Base-by-base conservation (phyloP, 2,329 filamentous ascomycete species). In the Chalaropsis thielavioides region DNA sequence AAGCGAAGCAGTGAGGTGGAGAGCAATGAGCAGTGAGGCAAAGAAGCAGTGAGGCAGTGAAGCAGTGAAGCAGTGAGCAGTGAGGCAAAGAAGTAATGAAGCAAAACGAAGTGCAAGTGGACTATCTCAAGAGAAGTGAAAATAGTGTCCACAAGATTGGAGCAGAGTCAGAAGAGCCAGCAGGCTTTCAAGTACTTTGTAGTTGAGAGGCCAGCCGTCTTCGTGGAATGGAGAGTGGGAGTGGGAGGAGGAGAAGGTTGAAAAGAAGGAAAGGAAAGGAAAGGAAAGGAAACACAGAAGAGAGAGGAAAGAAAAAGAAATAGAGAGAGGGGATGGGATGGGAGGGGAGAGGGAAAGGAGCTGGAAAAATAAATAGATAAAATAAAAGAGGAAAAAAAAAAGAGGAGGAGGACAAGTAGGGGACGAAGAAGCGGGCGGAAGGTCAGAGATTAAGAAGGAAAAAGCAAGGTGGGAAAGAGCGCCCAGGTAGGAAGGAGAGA, bases 331-430 rank as follows among this genome's bases (percentile, higher is more conserved):
- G 19, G 38, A 51, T 27, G n/a, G 13, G 43, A 44, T 41, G 27
- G 19, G 38, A 51, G 41, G n/a, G 13, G 27, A 22, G 56, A 40
- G 10, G 46, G 41, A 61, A 51, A 43, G 27, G 41, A 56, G 44
- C 70, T 70, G 70, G 70, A 70, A 69, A 70, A 69, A 72, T 70
- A 73, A 72, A 71, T 71, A 72, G 70, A 68, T 71, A 72, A 69
- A 69, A 66, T 67, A 69, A 70, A 70, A 46, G 43, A 46, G n/a
- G 43, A 46, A 46, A n/a, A 46, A 46, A n/a, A 38, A 38, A 10
- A 38, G 35, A 10, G 35, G 54, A 58, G 54, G 31, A 58, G 54
- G 54, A 35, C 46, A 51, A 51, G 46, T 51, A 51, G 46, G 46
- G 24, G 31, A 35, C 31, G 54, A 58, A 35, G 60, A 49, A 49